A percentile compares a stretch with the other conserved stretches of the same genome.
Conservation (phyloP, 345 rosid genomes). For the Citrus mangshanensis region DNA sequence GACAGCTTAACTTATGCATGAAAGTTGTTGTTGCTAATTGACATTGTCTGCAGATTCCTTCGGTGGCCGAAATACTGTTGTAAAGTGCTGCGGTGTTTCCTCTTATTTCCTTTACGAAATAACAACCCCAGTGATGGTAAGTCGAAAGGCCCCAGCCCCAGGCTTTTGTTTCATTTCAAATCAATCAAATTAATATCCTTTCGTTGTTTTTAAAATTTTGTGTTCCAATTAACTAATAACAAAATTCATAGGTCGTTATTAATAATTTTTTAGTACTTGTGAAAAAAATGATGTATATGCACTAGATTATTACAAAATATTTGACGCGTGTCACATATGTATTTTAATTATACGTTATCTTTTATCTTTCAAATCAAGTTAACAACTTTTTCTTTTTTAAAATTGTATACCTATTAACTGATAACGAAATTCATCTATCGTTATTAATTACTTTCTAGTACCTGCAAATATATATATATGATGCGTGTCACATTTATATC, state of each 20-base stretch:
- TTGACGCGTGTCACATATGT: no score
- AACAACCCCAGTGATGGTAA: no score
- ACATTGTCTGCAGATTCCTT: background rate
- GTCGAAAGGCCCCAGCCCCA: no score
- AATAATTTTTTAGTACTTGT: no score
- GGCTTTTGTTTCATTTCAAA: background rate
- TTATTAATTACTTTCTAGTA: background rate
- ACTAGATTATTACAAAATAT: fast-evolving
- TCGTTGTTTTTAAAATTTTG: background rate
- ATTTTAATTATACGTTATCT: no score
- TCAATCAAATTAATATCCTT: background rate
- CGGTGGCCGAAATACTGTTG: background rate
- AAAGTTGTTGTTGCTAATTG: no score
- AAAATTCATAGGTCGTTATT: background rate
- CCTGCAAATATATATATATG: no score
- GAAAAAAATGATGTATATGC: no score
- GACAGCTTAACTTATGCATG: background rate
- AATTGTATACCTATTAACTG: background rate
- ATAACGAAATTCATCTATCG: background rate
- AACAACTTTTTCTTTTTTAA: background rate
- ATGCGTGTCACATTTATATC: no score
- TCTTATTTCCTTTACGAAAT: no score
- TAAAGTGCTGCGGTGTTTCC: background rate
- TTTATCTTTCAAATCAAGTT: background rate
- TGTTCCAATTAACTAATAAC: background rate